Base-by-base conservation (phyloP, 257 asterid species). In the Catharanthus roseus region DNA sequence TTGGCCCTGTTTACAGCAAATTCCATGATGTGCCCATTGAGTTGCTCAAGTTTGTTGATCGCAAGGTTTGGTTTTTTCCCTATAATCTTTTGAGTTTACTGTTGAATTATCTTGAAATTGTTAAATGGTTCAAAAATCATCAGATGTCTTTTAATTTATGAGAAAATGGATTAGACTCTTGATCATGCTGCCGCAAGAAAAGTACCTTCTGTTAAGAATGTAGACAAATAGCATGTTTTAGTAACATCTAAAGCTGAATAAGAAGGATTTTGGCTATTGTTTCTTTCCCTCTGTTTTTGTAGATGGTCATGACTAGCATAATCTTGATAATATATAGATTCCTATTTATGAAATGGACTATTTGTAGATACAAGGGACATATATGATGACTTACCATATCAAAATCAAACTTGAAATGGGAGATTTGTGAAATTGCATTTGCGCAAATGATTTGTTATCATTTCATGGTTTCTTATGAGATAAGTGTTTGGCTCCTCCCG, bases 21-120 rank as follows among this genome's bases (percentile, higher is more conserved):
- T 87, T 61, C 58, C 90, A 85, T 28, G 86, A 69, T 57, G 83
- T 85, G 6, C 96, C 98, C 0, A 69, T 65, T 23, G 88, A 82
- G 34, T 75, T 87, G 50, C 97, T 93, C 83, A 90, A 84, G 80
- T 87, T 89, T 72, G 86, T 93, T 60, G 97, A 90, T 79, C 89
- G 95, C 75, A 90, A 90, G 98, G 98, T 93, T 70, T 41, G 29
- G 26, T 42, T 16, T 41, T 33, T 49, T 49, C n/a, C 5, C 47
- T 65, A 10, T 3, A 13, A 11, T 18, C n/a, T n/a, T 34, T 31
- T 11, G 15, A 15, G 13, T 36, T 41, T 36, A 21, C 29, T 11
- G 28, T 65, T 61, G n/a, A 10, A 6, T 41, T 39, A 16, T 50
- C 0, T 18, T 50, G 18, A 28, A 33, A 42, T 28, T 12, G 26